Evolutionary conservation across 73 alveolate species (phyloP).

Genomic region (Breviolum minutum): DNA sequence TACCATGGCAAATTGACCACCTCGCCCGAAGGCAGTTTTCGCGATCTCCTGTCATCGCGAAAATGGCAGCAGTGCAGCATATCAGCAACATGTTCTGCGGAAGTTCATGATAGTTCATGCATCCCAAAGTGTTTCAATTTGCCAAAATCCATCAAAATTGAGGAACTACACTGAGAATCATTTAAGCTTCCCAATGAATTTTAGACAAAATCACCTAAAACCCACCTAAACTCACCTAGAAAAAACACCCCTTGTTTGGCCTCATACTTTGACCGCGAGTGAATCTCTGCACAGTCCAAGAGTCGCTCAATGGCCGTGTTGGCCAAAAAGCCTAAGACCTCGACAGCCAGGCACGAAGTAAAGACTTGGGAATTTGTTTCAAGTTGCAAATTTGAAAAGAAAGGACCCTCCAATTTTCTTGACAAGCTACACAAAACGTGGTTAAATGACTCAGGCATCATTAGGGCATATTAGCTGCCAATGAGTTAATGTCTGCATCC

Average conservation of each 20-base stretch:
- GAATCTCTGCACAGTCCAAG: slow-evolving; percentile 44
- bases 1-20: slow-evolving; percentile 33
- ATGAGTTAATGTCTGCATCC: no score
- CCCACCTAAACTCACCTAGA: background rate
- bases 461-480: no score
- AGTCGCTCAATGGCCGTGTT: slow-evolving; percentile 71
- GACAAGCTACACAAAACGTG: no score
- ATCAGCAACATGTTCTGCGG: background rate
- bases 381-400: no score
- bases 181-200: no score
- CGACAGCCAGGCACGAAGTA: no score
- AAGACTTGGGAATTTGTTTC: no score
- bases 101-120: background rate
- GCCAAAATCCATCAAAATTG: background rate
- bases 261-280: slow-evolving; percentile 32
- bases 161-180: background rate
- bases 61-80: background rate
- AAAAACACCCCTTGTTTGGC: background rate
- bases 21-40: slow-evolving; percentile 30
- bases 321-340: slow-evolving; percentile 42
- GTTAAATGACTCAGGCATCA: no score
- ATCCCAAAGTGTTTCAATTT: background rate
- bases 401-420: no score
- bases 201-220: no score
- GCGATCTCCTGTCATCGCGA: slow-evolving; percentile 23